These are phyloP conservation scores for Mortierella sp. DNA, from an alignment of 371 early-diverging fungal species.

Conservation along the genomic window DNA sequence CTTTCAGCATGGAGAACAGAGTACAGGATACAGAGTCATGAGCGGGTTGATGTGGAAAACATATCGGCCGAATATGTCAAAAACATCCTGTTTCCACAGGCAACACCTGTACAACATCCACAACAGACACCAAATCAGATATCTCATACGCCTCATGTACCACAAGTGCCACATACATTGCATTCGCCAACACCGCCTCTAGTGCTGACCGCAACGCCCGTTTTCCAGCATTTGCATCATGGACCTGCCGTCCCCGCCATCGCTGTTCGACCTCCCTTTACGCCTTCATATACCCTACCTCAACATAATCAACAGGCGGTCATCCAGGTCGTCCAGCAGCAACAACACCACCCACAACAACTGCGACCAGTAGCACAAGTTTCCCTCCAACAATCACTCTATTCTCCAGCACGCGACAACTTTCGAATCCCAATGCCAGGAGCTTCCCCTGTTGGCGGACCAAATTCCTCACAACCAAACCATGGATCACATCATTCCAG, in stretches of 20 bases:
- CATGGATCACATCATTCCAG: background rate
- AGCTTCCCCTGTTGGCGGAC: background rate
- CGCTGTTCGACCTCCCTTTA: slow-evolving; percentile 2
- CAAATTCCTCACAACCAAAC: slow-evolving; percentile 12
- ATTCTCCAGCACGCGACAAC: background rate
- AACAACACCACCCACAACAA: background rate
- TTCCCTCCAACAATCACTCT: background rate
- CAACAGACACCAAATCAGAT: background rate
- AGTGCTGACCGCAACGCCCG: background rate
- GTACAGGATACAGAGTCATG: slow-evolving; percentile 7
- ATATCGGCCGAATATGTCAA: slow-evolving; percentile 42
- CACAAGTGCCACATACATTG: background rate
- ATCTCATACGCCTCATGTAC: background rate
- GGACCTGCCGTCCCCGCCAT: background rate
- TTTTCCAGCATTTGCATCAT: background rate
- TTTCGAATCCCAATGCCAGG: background rate
- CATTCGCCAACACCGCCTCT: background rate
- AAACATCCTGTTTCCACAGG: slow-evolving; percentile 17
- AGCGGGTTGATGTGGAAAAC: slow-evolving; percentile 28
- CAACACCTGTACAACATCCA: background rate
- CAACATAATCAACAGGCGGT: background rate
- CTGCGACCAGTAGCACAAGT: background rate
- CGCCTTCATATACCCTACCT: background rate
- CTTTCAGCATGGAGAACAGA: slow-evolving; percentile 30
- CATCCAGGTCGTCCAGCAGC: background rate